Conservation (phyloP, 345 rosid species). For the Viola odorata region DNA sequence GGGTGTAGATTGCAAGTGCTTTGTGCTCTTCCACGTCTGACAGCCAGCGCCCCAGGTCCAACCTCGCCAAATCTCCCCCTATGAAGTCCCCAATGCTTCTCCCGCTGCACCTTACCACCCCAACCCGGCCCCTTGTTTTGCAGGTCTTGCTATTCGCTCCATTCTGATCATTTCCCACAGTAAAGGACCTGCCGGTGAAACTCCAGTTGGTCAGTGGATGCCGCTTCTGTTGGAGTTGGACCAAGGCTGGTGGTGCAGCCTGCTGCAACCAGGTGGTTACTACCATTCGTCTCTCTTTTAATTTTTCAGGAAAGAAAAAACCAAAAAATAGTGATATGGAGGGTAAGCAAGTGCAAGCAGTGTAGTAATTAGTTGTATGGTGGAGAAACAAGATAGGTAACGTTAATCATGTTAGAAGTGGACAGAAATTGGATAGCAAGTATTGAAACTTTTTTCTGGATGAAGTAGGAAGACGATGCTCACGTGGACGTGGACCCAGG, state of each 20-base stretch:
- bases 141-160: background rate
- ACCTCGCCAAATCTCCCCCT: constrained; percentile 71
- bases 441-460: background rate
- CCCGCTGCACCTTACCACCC: constrained; percentile 32
- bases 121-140: background rate
- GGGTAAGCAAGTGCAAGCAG: background rate
- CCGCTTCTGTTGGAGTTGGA: constrained; percentile 10
- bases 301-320: background rate
- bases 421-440: background rate
- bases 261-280: constrained; percentile 36
- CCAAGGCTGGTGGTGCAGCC: constrained; percentile 16
- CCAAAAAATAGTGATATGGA: background rate
- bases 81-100: constrained; percentile 59
- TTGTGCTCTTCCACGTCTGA: constrained; percentile 83
- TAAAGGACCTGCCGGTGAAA: background rate
- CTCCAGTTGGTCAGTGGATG: background rate
- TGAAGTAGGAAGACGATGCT: background rate
- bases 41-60: constrained; percentile 71
- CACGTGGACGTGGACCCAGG: no score
- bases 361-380: constrained; percentile 19
- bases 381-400: constrained; percentile 32
- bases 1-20: constrained; percentile 78
- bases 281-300: background rate
- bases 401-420: background rate
- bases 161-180: background rate